Evolutionary conservation across 129 eudicot species (phyloP).

Genomic region (Escallonia herrerae): DNA sequence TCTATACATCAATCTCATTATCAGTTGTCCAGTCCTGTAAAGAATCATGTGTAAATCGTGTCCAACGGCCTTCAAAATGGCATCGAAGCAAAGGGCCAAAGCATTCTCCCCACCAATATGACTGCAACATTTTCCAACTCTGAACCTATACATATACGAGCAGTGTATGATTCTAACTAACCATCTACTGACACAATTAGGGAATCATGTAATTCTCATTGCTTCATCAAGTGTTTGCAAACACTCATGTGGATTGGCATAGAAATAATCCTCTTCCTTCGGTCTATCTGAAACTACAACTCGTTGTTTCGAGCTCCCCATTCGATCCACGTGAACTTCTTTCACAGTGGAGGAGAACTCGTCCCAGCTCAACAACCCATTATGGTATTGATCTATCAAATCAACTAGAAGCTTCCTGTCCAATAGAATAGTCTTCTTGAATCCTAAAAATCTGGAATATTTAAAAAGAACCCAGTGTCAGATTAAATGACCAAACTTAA

Average conservation of each 20-base stretch:
- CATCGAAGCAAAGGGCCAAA: background rate
- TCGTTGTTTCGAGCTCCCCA: slow-evolving; percentile 57
- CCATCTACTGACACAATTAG: slow-evolving; percentile 8
- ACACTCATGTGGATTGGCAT: slow-evolving; percentile 84
- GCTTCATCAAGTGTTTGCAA: slow-evolving; percentile 30
- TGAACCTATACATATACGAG: slow-evolving; percentile 2
- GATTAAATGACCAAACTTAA: background rate
- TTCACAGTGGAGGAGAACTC: slow-evolving; percentile 65
- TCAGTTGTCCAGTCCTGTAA: background rate
- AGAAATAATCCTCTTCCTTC: slow-evolving; percentile 85
- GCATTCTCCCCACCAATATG: background rate
- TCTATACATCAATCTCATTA: slow-evolving; percentile 15
- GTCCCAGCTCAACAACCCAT: slow-evolving; percentile 70
- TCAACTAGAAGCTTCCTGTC: slow-evolving; percentile 59
- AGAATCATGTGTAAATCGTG: no score
- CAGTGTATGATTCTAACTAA: slow-evolving; percentile 1
- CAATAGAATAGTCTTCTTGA: slow-evolving; percentile 67
- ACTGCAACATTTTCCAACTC: background rate
- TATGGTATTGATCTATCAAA: slow-evolving; percentile 46
- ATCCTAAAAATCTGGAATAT: slow-evolving; percentile 52
- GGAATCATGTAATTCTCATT: slow-evolving; percentile 26
- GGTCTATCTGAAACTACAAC: slow-evolving; percentile 55
- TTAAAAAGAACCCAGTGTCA: background rate
- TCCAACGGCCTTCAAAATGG: background rate
- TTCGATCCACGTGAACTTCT: slow-evolving; percentile 67